phyloP scores from a whole-genome alignment of 2,329 filamentous ascomycete species.

The Alternaria alternata region DNA sequence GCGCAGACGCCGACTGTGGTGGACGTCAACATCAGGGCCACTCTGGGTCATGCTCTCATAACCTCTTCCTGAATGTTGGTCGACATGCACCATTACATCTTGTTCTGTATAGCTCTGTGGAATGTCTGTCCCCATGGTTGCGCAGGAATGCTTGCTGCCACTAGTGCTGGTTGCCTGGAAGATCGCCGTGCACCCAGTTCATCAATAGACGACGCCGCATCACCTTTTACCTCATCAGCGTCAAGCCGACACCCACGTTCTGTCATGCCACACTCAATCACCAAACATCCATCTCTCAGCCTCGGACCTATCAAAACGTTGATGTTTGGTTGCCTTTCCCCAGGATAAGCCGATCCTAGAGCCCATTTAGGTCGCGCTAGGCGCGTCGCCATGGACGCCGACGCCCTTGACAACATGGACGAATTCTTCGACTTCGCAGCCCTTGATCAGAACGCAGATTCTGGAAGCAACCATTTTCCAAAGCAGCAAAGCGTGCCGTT shows the following conservation, averaged over 20 bases:
- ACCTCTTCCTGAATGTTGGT: background rate
- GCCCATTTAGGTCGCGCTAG: slow-evolving; percentile 3
- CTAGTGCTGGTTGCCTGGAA: slow-evolving; percentile 29
- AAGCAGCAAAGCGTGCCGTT: slow-evolving; percentile 2
- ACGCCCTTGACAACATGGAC: slow-evolving; percentile 33
- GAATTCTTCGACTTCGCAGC: slow-evolving; percentile 50
- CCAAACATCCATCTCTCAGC: slow-evolving; percentile 4
- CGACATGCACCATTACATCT: background rate
- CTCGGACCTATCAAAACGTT: slow-evolving; percentile 1
- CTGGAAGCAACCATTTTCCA: slow-evolving; percentile 3
- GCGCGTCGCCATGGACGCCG: slow-evolving; percentile 23
- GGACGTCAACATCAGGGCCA: slow-evolving; percentile 3
- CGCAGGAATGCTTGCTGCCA: background rate
- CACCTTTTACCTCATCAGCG: slow-evolving; percentile 23
- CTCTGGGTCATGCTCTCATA: background rate
- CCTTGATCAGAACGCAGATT: slow-evolving; percentile 32
- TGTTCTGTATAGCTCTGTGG: background rate
- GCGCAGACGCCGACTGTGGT: slow-evolving; percentile 14
- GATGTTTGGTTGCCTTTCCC: slow-evolving; percentile 15
- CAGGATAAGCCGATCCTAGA: slow-evolving; percentile 25
- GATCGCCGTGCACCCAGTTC: slow-evolving; percentile 33
- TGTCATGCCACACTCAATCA: slow-evolving; percentile 26
- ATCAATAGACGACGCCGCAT: slow-evolving; percentile 28
- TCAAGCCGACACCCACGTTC: slow-evolving; percentile 18
- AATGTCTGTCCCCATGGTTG: background rate